These are phyloP conservation scores for Colletotrichum scovillei DNA, from an alignment of 2,329 filamentous ascomycete species.

Conservation along the genomic window DNA sequence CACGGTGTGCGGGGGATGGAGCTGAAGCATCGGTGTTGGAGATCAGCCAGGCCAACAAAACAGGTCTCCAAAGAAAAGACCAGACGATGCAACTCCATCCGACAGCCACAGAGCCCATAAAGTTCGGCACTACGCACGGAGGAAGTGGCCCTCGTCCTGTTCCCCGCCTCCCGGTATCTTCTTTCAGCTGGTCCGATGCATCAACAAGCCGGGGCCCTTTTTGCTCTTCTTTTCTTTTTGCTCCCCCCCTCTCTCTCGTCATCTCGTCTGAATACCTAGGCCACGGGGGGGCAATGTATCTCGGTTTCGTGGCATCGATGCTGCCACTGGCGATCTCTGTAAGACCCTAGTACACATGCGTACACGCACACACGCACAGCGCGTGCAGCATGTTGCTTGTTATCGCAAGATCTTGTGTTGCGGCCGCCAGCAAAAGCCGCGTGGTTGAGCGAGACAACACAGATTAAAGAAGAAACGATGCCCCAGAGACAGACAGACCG, in stretches of 20 bases:
- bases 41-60: neutral
- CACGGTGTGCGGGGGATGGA: neutral
- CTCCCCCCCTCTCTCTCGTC: neutral
- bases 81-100: constrained; percentile 7
- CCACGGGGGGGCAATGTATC: neutral
- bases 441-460: constrained; percentile 4
- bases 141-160: neutral
- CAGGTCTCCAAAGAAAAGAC: neutral
- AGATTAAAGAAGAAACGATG: neutral
- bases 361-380: neutral
- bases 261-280: neutral
- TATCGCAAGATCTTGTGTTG: neutral
- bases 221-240: neutral
- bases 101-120: neutral
- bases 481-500: neutral
- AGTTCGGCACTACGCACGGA: constrained; percentile 7
- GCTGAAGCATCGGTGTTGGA: neutral
- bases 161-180: constrained; percentile 4
- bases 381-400: neutral
- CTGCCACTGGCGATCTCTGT: constrained; percentile 12
- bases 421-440: neutral
- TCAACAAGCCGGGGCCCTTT: neutral
- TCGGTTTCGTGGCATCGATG: neutral
- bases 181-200: neutral
- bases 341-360: neutral